Percentiles rank a stretch among this genome's conserved stretches.
Conservation (phyloP, 768 basidiomycete species). For the Amanita pallidorosea region DNA sequence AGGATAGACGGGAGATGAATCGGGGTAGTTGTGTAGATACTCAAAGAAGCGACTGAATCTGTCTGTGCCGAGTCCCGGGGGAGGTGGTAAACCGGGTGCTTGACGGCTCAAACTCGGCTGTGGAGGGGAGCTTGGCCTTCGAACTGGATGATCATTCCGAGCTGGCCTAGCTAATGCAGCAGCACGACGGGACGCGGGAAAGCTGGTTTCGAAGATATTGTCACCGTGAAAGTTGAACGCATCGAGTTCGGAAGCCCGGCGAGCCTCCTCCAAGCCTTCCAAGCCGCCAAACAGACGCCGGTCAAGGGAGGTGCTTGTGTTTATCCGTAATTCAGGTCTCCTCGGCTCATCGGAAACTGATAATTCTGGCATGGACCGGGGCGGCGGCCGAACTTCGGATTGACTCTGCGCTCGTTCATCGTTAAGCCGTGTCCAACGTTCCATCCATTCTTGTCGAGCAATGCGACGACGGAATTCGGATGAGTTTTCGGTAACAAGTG, state of each 20-base stretch:
- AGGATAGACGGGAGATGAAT: not conserved
- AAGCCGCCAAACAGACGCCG: not conserved
- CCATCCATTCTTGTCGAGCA: conserved; percentile 2
- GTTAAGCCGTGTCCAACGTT: conserved; percentile 1
- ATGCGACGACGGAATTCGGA: conserved; percentile 1
- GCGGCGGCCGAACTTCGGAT: not conserved
- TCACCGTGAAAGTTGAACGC: not conserved
- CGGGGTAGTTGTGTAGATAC: not conserved
- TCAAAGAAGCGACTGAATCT: not conserved
- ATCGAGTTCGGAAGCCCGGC: not conserved
- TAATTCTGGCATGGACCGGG: not conserved
- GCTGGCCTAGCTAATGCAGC: not conserved
- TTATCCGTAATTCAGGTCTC: not conserved
- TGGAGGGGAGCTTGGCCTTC: not conserved
- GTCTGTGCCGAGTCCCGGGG: not conserved
- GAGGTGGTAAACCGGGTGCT: not conserved
- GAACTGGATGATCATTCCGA: not conserved
- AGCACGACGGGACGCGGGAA: not conserved
- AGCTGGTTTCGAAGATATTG: not conserved
- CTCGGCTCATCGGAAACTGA: not conserved
- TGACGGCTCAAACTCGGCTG: not conserved
- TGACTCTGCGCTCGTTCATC: not conserved
- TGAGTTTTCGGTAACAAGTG: conserved; percentile 4
- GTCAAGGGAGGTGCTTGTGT: not conserved
- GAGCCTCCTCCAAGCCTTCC: conserved; percentile 1